A percentile compares a stretch with the other conserved stretches of the same genome.
Conservation (phyloP, 2,329 filamentous ascomycete genomes). For the Colletotrichum cordylinicola region DNA sequence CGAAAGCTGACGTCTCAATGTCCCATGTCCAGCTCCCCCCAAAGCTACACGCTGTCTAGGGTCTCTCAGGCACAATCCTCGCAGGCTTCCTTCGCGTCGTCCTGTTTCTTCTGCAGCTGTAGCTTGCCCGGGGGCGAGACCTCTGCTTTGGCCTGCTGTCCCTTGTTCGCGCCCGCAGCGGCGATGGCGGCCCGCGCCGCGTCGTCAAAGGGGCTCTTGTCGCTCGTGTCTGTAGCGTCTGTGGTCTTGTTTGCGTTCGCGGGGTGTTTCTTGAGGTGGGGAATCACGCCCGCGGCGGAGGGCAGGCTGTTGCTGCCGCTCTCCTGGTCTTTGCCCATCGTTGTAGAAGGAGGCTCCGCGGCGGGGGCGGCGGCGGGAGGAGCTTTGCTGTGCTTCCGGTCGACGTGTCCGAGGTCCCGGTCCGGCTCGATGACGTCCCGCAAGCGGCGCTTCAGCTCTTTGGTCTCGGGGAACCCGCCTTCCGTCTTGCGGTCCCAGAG, state of each 20-base stretch:
- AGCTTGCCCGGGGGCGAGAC: background rate
- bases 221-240: background rate
- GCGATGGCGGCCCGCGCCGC: slow-evolving; percentile 5
- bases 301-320: background rate
- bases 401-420: slow-evolving; percentile 82
- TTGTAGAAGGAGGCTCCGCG: background rate
- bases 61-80: slow-evolving; percentile 17
- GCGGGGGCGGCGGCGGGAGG: background rate
- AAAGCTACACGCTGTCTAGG: background rate
- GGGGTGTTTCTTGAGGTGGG: slow-evolving; percentile 15
- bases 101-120: background rate
- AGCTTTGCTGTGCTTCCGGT: slow-evolving; percentile 50
- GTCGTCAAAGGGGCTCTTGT: background rate
- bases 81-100: slow-evolving; percentile 1
- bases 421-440: slow-evolving; percentile 82
- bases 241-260: background rate
- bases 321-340: background rate
- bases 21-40: background rate
- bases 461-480: slow-evolving; percentile 92
- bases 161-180: slow-evolving; percentile 19
- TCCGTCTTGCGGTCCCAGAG: slow-evolving; percentile 90
- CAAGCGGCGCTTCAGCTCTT: slow-evolving; percentile 85
- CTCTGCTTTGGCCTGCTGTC: slow-evolving; percentile 9
- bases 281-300: background rate
- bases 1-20: background rate